Base-by-base conservation (phyloP, 768 basidiomycete genomes). In the Lyophyllum shimeji region DNA sequence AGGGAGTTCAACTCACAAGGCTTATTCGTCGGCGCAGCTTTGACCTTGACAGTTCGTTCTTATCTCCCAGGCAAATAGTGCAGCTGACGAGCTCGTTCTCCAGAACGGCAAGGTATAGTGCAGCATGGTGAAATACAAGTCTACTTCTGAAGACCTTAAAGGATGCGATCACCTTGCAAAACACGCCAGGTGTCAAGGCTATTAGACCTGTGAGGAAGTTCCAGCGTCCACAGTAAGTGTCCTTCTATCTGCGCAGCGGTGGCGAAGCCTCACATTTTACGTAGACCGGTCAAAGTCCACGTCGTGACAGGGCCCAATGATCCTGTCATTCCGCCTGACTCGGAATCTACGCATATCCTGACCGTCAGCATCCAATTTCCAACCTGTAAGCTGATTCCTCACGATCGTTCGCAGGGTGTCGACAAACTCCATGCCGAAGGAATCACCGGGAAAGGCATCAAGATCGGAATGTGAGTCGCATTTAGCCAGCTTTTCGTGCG, bases 351-450 rank as follows among this genome's bases (percentile, higher is more conserved):
- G 0, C 84, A 86, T 60, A 66, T 82, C 46, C 59, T 83, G 49
- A 84, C 81, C 25, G 84, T 82, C 58, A 57, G 72, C 64, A n/a
- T 20, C 8, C 21, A 39, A 24, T 29, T 40, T 56, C 24, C 18
- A 45, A n/a, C 8, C 5, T 3, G 20, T 15, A 13, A 4, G 24
- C 6, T 20, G 27, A 50, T 25, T 34, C 46, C 31, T 45, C 5
- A 39, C n/a, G n/a, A 15, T 20, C 46, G 48, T 31, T 44, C 33
- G 34, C 50, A 84, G 82, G 82, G 84, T 18, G 86, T 87, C 1
- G 82, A 87, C 61, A 81, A 79, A 57, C 74, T 87, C 18, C 87
- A 89, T 63, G 83, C 83, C 5, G 63, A 77, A 57, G 86, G 85
- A 0, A 76, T 84, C 62, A 74, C 75, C 24, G 88, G 89, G 12